A percentile compares a stretch with the other conserved stretches of the same genome.
Conservation (phyloP, 768 basidiomycete species). For the Cantharellus anzutake region DNA sequence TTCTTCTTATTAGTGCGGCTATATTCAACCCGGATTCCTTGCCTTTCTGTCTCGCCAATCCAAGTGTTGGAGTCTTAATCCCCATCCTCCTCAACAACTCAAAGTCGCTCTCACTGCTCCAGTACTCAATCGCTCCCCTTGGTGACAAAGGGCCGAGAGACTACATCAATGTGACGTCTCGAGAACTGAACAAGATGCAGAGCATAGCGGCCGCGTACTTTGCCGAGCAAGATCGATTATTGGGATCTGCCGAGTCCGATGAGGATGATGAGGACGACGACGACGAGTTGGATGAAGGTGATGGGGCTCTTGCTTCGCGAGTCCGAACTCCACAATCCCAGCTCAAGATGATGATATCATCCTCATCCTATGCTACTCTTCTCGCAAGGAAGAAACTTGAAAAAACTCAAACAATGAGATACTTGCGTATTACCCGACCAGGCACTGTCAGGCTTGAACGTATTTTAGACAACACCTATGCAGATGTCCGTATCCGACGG, state of each 20-base stretch:
- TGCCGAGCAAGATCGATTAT: constrained; percentile 17
- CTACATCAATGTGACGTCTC: constrained; percentile 2
- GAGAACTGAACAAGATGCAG: constrained; percentile 4
- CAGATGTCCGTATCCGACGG: constrained; percentile 44
- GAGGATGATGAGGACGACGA: constrained; percentile 50
- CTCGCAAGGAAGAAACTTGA: constrained; percentile 29
- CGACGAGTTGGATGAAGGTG: constrained; percentile 9
- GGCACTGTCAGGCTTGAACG: constrained; percentile 58
- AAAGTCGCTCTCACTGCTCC: constrained; percentile 36
- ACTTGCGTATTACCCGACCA: constrained; percentile 54
- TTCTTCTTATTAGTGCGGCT: constrained; percentile 38
- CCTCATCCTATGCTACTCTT: constrained; percentile 17
- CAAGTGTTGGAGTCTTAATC: constrained; percentile 38
- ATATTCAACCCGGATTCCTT: constrained; percentile 60
- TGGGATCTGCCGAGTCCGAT: constrained; percentile 30
- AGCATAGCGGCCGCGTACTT: constrained; percentile 5
- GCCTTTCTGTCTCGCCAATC: constrained; percentile 51
- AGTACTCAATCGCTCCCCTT: constrained; percentile 56
- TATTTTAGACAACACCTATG: constrained; percentile 47
- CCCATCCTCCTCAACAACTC: constrained; percentile 88
- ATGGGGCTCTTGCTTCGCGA: constrained; percentile 10
- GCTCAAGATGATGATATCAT: constrained; percentile 13
- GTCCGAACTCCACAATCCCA: constrained; percentile 1
- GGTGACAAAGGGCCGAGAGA: constrained; percentile 16
- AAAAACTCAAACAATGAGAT: constrained; percentile 51